Conservation (phyloP, 2,329 filamentous ascomycete genomes). For the Fusarium begoniae region DNA sequence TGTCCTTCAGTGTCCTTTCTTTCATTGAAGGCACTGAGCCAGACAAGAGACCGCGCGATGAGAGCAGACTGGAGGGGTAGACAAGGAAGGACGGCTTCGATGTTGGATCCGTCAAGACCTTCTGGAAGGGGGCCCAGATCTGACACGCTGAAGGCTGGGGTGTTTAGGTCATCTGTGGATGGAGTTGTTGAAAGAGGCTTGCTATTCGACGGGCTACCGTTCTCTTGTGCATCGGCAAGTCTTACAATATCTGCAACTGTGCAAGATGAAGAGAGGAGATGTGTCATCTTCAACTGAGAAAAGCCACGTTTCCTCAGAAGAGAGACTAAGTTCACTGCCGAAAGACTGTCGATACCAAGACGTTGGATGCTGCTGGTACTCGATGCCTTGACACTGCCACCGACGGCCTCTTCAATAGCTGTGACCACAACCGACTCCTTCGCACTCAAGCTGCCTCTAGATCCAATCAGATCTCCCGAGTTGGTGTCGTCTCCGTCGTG, state of each 20-base stretch:
- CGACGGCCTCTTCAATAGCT: background rate
- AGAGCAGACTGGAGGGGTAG: conserved; percentile 22
- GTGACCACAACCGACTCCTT: background rate
- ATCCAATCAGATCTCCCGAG: background rate
- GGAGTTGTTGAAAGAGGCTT: background rate
- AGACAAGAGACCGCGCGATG: conserved; percentile 10
- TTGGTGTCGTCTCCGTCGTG: rapidly evolving
- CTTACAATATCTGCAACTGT: background rate
- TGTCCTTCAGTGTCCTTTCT: rapidly evolving
- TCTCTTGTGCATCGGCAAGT: background rate
- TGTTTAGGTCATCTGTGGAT: background rate
- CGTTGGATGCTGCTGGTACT: background rate
- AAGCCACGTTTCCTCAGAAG: background rate
- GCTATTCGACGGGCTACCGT: background rate
- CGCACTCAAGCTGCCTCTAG: rapidly evolving
- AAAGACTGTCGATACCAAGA: conserved; percentile 19
- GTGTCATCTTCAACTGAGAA: background rate
- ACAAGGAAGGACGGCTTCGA: conserved; percentile 10
- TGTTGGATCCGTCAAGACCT: background rate
- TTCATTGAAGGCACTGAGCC: background rate
- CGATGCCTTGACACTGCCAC: background rate
- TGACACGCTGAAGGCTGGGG: rapidly evolving
- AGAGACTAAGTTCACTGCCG: conserved; percentile 12
- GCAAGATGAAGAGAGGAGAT: background rate
- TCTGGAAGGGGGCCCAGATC: background rate